These are phyloP conservation scores for Phytophthora idaei DNA, from an alignment of 352 stramenopile genomes.

Conservation along the genomic window DNA sequence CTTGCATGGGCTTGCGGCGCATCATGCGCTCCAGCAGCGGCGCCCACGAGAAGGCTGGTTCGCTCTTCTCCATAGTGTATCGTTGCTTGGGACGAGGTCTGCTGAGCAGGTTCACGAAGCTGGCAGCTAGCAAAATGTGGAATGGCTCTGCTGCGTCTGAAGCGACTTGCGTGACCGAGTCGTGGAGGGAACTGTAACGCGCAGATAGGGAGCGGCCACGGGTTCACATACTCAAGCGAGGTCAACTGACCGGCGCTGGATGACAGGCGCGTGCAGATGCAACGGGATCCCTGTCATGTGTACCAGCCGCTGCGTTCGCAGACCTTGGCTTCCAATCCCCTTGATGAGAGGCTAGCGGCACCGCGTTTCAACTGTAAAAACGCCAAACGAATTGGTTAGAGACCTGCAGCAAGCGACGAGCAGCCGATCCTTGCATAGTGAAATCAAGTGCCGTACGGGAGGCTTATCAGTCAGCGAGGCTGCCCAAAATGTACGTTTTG, in stretches of 20 bases:
- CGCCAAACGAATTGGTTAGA: constrained; percentile 14
- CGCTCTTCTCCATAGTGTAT: constrained; percentile 29
- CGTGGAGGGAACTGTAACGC: constrained; percentile 17
- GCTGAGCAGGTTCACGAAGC: constrained; percentile 11
- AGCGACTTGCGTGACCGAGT: constrained; percentile 9
- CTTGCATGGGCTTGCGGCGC: constrained; percentile 52
- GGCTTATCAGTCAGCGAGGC: constrained; percentile 7
- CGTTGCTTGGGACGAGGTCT: constrained; percentile 8
- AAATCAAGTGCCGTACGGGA: constrained; percentile 14
- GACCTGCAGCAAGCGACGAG: background rate
- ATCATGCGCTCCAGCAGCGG: constrained; percentile 42
- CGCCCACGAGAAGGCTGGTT: constrained; percentile 3
- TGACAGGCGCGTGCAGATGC: constrained; percentile 19
- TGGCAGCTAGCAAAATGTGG: constrained; percentile 27
- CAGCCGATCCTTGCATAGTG: constrained; percentile 9
- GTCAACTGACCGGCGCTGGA: constrained; percentile 14
- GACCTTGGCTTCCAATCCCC: constrained; percentile 17
- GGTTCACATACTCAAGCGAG: constrained; percentile 17
- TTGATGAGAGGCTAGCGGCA: constrained; percentile 21
- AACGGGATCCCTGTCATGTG: constrained; percentile 10
- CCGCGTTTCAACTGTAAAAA: constrained; percentile 24
- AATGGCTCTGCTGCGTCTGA: constrained; percentile 21
- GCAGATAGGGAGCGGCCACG: constrained; percentile 33
- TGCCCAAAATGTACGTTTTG: background rate
- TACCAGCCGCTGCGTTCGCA: constrained; percentile 27